Conservation (phyloP, 2,329 filamentous ascomycete genomes). For the Epichloe hybrida region DNA sequence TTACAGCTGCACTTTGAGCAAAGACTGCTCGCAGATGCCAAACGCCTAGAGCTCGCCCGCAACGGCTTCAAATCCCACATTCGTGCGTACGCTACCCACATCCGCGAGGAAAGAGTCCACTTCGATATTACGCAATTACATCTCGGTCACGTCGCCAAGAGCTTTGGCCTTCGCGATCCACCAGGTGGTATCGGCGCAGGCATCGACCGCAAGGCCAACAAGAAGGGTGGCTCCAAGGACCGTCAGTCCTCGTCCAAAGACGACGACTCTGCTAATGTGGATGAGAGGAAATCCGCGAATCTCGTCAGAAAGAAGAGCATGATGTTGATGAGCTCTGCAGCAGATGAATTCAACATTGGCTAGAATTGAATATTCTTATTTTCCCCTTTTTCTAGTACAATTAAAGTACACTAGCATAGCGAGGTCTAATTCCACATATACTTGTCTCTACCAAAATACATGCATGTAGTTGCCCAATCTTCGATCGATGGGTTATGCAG, state of each 20-base stretch:
- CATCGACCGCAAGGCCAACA: conserved; percentile 33
- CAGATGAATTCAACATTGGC: conserved; percentile 57
- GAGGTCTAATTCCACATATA: neutral
- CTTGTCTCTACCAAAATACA: neutral
- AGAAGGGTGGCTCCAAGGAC: conserved; percentile 14
- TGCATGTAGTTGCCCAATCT: neutral
- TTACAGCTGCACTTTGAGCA: conserved; percentile 48
- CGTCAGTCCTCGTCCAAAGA: conserved; percentile 6
- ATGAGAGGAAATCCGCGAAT: conserved; percentile 22
- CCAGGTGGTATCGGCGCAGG: conserved; percentile 66
- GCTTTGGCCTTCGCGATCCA: conserved; percentile 77
- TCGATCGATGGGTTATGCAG: neutral
- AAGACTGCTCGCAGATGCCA: conserved; percentile 44
- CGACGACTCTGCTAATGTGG: conserved; percentile 10
- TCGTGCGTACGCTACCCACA: conserved; percentile 87
- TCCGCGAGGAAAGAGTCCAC: conserved; percentile 67
- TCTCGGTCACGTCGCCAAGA: conserved; percentile 85
- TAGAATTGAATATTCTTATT: conserved; percentile 15
- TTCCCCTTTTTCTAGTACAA: neutral
- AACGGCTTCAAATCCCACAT: conserved; percentile 86
- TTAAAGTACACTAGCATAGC: neutral
- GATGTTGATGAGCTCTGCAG: conserved; percentile 51
- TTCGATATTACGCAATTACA: conserved; percentile 91
- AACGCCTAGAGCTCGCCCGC: conserved; percentile 65
- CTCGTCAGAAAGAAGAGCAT: conserved; percentile 47